phyloP scores from a whole-genome alignment of 1,284 basidiomycete species.

The Amylostereum areolatum region DNA sequence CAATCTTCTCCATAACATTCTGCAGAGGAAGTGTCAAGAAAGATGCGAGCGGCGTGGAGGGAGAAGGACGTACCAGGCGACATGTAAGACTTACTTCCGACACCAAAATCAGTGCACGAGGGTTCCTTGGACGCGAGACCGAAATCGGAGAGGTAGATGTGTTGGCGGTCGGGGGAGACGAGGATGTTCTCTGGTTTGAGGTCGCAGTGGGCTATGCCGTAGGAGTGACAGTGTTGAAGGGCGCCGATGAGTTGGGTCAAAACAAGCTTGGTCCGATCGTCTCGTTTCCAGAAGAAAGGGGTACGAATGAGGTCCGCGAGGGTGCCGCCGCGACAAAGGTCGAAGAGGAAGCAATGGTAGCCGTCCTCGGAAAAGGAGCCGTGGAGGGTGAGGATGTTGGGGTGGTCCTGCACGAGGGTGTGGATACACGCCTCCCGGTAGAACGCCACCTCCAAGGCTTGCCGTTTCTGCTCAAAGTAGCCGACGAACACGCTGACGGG shows the following conservation, averaged over 20 bases:
- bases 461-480: too few species aligned
- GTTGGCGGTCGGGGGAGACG: background rate
- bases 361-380: background rate
- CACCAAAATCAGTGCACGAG: background rate
- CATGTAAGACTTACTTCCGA: background rate
- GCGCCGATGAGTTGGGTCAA: background rate
- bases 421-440: constrained; percentile 18
- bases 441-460: too few species aligned
- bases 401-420: background rate
- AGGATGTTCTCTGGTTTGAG: background rate
- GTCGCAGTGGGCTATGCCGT: background rate
- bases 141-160: background rate
- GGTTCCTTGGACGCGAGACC: background rate
- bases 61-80: background rate
- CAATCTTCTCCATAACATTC: background rate
- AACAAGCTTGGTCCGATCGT: background rate
- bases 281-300: background rate
- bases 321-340: background rate
- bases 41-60: background rate
- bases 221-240: background rate
- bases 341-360: background rate
- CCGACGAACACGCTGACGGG: too few species aligned
- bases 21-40: background rate
- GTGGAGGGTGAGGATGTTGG: background rate
- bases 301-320: background rate